Evolutionary conservation across 495 filamentous ascomycete species (phyloP).

Genomic region (Lasiosphaeria hispida): DNA sequence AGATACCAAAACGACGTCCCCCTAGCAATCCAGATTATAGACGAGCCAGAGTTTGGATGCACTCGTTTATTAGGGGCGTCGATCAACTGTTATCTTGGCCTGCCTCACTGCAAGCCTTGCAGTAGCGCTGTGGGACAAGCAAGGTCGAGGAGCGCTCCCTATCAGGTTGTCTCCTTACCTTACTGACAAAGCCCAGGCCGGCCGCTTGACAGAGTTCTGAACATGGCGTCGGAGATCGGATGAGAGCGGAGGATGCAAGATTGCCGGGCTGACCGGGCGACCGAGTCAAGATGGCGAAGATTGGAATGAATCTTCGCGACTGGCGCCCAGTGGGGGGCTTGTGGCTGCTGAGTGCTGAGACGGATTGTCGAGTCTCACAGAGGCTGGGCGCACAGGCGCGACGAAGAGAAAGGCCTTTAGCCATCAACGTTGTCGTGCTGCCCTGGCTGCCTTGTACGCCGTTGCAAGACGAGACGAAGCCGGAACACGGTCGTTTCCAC

Average conservation of each 20-base stretch:
- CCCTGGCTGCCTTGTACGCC: no score
- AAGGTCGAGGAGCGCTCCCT: neutral
- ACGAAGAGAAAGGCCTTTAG: no score
- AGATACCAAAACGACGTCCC: neutral
- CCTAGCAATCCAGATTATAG: no score
- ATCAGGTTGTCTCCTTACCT: neutral
- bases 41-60: neutral
- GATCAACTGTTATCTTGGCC: conserved; percentile 1
- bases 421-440: no score
- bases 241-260: neutral
- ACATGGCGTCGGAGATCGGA: neutral
- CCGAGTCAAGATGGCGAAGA: conserved; percentile 24
- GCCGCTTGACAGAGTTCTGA: conserved; percentile 1
- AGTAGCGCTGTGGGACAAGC: neutral
- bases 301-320: neutral
- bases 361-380: neutral
- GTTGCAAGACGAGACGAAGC: no score
- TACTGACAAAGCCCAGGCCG: neutral
- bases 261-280: conserved; percentile 30
- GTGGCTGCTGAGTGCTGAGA: neutral
- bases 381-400: neutral
- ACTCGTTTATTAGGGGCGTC: neutral
- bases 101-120: conserved; percentile 4
- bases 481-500: neutral
- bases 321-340: neutral